Evolutionary conservation across 129 eudicot genomes (phyloP).

Genomic region (Chrysanthemum seticuspe): DNA sequence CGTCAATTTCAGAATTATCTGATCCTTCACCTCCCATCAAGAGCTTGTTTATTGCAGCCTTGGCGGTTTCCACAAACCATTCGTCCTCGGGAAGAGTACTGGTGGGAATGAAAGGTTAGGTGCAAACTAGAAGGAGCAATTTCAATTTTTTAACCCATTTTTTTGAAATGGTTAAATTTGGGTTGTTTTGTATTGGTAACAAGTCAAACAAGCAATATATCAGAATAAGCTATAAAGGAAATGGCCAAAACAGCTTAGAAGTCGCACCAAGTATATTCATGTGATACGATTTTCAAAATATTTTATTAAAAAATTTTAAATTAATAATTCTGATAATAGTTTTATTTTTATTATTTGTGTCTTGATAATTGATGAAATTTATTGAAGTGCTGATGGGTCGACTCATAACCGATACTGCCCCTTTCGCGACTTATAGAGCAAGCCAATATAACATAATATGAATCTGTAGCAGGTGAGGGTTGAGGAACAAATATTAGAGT

Average conservation of each 20-base stretch:
- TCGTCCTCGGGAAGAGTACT: constrained; percentile 92
- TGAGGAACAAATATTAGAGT: background rate
- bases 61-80: constrained; percentile 96
- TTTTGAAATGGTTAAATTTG: background rate
- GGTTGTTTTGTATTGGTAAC: background rate
- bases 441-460: background rate
- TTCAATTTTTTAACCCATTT: background rate
- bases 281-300: background rate
- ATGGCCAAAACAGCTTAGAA: background rate
- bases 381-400: no score
- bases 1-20: constrained; percentile 80
- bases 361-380: no score
- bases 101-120: constrained; percentile 4
- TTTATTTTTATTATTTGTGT: no score
- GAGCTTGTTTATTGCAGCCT: constrained; percentile 85
- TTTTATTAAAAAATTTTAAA: background rate
- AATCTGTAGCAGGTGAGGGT: background rate
- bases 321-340: no score
- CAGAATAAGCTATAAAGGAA: background rate
- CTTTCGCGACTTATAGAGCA: background rate
- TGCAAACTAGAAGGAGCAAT: background rate
- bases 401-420: background rate
- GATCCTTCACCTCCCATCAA: constrained; percentile 72
- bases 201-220: no score
- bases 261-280: background rate